phyloP scores from a whole-genome alignment of 768 basidiomycete genomes.

The Nidularia pulvinata region DNA sequence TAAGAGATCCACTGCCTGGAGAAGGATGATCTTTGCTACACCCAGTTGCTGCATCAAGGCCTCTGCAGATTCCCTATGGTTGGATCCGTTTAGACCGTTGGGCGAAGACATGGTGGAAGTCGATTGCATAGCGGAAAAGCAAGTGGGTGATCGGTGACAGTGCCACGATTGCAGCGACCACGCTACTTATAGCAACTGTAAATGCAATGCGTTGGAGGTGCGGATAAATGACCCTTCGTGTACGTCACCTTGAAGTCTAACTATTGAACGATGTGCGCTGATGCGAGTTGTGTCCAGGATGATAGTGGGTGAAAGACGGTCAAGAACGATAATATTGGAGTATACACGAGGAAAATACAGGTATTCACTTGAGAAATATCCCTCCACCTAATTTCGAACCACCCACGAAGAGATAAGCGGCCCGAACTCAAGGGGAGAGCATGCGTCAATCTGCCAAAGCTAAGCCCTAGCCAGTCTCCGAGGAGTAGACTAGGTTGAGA shows the following conservation, averaged over 20 bases:
- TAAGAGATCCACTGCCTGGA: slow-evolving; percentile 74
- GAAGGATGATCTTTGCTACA: slow-evolving; percentile 67
- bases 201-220: background rate
- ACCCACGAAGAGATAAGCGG: slow-evolving; percentile 49
- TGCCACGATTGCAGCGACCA: background rate
- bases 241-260: too few relatives aligned
- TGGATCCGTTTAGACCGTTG: background rate
- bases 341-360: background rate
- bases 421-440: slow-evolving; percentile 84
- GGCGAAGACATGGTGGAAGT: slow-evolving; percentile 21
- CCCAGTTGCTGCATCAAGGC: slow-evolving; percentile 54
- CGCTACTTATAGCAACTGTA: background rate
- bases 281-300: too few relatives aligned
- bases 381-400: slow-evolving; percentile 83
- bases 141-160: background rate
- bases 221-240: too few relatives aligned
- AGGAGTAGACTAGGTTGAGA: slow-evolving; percentile 52
- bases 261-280: too few relatives aligned
- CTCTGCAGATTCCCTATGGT: slow-evolving; percentile 5
- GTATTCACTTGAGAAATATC: slow-evolving; percentile 36
- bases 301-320: background rate
- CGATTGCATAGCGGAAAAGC: background rate
- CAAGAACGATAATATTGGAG: too few relatives aligned
- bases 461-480: slow-evolving; percentile 31
- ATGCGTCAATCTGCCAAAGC: slow-evolving; percentile 61